Evolutionary conservation across 208 protist genomes (phyloP).

Genomic region (Histomonas meleagridis): DNA sequence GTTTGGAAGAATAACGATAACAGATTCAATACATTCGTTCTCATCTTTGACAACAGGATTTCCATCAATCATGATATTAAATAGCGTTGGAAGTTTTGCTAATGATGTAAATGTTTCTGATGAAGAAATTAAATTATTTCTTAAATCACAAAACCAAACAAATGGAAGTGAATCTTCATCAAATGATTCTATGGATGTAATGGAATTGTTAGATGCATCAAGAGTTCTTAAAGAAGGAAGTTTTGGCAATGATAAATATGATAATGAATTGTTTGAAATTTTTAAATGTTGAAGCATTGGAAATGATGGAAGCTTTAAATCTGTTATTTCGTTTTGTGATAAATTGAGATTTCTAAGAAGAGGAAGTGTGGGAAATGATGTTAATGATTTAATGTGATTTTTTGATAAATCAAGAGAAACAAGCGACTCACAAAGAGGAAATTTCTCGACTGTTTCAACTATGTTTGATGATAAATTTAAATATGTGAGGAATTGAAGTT

Average conservation of each 20-base stretch:
- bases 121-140: background rate
- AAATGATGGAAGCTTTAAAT: background rate
- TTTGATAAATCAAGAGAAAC: background rate
- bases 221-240: background rate
- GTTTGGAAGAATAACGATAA: slow-evolving; percentile 8
- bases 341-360: background rate
- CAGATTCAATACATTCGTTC: background rate
- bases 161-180: background rate
- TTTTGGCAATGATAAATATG: background rate
- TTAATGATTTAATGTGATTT: background rate
- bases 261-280: background rate
- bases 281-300: background rate
- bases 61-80: background rate
- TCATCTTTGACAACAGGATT: background rate
- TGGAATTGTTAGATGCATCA: slow-evolving; percentile 9
- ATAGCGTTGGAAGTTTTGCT: background rate
- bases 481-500: background rate
- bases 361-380: background rate
- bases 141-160: background rate
- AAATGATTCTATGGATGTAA: background rate
- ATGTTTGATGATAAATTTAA: background rate
- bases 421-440: background rate
- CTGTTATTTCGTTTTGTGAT: background rate
- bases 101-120: background rate
- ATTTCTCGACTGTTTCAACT: background rate